phyloP scores from a whole-genome alignment of 2,329 filamentous ascomycete species.

The Paracorniculantispora psalliotae region DNA sequence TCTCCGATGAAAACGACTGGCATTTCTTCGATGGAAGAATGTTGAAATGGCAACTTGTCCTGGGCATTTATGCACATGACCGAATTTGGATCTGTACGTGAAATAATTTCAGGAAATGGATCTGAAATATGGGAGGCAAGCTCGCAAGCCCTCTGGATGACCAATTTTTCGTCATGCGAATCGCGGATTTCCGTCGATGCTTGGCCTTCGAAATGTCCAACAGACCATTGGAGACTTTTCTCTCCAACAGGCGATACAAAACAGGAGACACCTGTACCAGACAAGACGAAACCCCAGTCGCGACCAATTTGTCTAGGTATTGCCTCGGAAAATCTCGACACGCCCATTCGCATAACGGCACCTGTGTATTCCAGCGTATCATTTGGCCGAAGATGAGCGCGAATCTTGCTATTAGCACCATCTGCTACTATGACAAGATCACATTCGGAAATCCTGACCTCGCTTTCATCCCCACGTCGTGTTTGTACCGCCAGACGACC shows the following conservation, averaged over 20 bases:
- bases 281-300: slow-evolving; percentile 38
- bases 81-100: slow-evolving; percentile 33
- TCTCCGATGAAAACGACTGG: slow-evolving; percentile 44
- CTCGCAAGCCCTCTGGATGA: slow-evolving; percentile 28
- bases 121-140: slow-evolving; percentile 32
- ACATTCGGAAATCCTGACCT: slow-evolving; percentile 24
- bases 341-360: slow-evolving; percentile 33
- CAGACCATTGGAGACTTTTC: slow-evolving; percentile 36
- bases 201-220: slow-evolving; percentile 30
- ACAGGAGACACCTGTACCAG: slow-evolving; percentile 34
- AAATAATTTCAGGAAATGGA: slow-evolving; percentile 35
- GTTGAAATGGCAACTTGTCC: slow-evolving; percentile 41
- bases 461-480: not conserved
- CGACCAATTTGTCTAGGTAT: slow-evolving; percentile 29
- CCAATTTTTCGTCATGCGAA: slow-evolving; percentile 20
- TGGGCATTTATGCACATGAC: slow-evolving; percentile 35
- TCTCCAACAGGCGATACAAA: slow-evolving; percentile 42
- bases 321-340: slow-evolving; percentile 29
- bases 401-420: slow-evolving; percentile 38
- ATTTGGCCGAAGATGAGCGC: slow-evolving; percentile 32
- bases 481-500: slow-evolving; percentile 23
- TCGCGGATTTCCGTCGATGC: slow-evolving; percentile 15
- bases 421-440: slow-evolving; percentile 43
- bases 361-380: slow-evolving; percentile 37
- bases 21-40: slow-evolving; percentile 22